Percentiles rank a stretch among this genome's conserved stretches.
Conservation (phyloP, 2,329 filamentous ascomycete genomes). For the Calonectria pauciramosa region DNA sequence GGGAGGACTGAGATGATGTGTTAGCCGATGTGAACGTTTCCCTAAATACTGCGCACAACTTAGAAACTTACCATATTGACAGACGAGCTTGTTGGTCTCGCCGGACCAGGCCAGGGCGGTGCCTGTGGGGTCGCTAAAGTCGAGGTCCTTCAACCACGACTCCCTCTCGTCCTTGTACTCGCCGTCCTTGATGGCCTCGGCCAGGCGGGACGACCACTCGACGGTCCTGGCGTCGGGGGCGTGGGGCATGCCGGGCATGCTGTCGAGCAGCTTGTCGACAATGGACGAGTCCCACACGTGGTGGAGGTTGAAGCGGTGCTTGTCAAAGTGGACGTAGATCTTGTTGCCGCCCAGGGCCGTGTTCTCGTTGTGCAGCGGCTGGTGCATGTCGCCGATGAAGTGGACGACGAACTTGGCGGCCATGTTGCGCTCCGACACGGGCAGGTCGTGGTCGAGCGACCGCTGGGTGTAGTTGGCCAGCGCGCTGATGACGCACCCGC, state of each 20-base stretch:
- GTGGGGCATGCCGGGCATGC: slow-evolving; percentile 61
- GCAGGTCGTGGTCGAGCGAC: slow-evolving; percentile 61
- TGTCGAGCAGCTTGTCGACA: slow-evolving; percentile 73
- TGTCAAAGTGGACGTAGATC: slow-evolving; percentile 74
- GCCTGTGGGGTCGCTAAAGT: slow-evolving; percentile 65
- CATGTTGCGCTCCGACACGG: slow-evolving; percentile 63
- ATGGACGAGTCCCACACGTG: slow-evolving; percentile 82
- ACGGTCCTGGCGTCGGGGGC: slow-evolving; percentile 64
- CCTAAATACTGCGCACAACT: background rate
- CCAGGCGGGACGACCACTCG: slow-evolving; percentile 70
- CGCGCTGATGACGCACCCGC: slow-evolving; percentile 73
- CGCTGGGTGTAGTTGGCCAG: slow-evolving; percentile 73
- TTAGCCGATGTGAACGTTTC: slow-evolving; percentile 25
- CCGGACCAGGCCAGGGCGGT: slow-evolving; percentile 75
- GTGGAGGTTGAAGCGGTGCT: slow-evolving; percentile 73
- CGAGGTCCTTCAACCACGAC: slow-evolving; percentile 70
- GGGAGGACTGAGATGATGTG: slow-evolving; percentile 66
- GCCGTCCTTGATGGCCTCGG: slow-evolving; percentile 67
- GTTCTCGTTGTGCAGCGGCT: slow-evolving; percentile 76
- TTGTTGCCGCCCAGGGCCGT: slow-evolving; percentile 76
- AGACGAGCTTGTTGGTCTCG: slow-evolving; percentile 74
- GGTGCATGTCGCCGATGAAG: slow-evolving; percentile 79
- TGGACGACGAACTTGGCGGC: slow-evolving; percentile 77
- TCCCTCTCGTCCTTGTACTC: slow-evolving; percentile 64
- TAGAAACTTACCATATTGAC: slow-evolving; percentile 66